Evolutionary conservation across 2,329 filamentous ascomycete species (phyloP).

Genomic region (Colletotrichum tropicale): DNA sequence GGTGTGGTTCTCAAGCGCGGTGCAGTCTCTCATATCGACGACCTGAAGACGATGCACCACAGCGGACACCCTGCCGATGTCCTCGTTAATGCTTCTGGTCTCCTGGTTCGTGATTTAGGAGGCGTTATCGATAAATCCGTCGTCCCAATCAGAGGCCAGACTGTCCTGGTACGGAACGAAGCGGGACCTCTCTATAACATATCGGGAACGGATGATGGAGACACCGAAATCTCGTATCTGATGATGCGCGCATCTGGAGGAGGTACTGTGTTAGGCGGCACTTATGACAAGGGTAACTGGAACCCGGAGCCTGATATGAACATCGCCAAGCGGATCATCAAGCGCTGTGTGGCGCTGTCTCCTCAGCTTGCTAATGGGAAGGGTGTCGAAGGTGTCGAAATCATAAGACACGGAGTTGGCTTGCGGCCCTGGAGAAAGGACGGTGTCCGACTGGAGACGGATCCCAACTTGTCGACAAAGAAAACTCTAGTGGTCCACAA

Average conservation of each 20-base stretch:
- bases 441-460: slow-evolving; percentile 58
- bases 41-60: slow-evolving; percentile 64
- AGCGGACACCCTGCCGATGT: slow-evolving; percentile 61
- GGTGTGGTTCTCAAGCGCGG: slow-evolving; percentile 60
- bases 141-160: slow-evolving; percentile 72
- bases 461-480: slow-evolving; percentile 59
- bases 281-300: slow-evolving; percentile 81
- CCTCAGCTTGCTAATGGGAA: slow-evolving; percentile 68
- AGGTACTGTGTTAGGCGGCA: slow-evolving; percentile 86
- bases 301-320: slow-evolving; percentile 79
- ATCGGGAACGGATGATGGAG: slow-evolving; percentile 76
- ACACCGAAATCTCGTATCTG: slow-evolving; percentile 76
- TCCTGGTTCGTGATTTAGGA: slow-evolving; percentile 66
- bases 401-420: slow-evolving; percentile 88
- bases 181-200: slow-evolving; percentile 70
- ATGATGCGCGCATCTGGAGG: slow-evolving; percentile 82
- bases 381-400: slow-evolving; percentile 74
- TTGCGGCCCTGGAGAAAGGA: not conserved
- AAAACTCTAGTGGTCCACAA: slow-evolving; percentile 74
- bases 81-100: slow-evolving; percentile 74
- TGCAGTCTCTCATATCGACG: slow-evolving; percentile 60
- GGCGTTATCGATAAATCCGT: slow-evolving; percentile 71
- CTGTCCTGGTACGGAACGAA: slow-evolving; percentile 83
- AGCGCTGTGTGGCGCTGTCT: slow-evolving; percentile 67
- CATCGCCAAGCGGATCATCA: slow-evolving; percentile 84